Conservation (phyloP, 306 rosid species). For the Echinosophora koreensis region DNA sequence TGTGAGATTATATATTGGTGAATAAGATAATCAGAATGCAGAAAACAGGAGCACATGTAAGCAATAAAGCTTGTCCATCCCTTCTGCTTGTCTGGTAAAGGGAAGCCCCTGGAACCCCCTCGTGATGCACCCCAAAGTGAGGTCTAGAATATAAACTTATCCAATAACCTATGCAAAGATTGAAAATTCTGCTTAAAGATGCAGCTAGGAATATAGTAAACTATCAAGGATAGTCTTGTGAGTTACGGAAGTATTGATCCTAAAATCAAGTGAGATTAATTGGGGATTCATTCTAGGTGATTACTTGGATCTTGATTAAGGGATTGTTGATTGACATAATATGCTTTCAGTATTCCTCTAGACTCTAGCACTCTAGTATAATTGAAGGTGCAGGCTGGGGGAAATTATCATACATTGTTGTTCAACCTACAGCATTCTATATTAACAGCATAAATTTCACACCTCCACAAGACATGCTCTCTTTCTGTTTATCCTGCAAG, state of each 20-base stretch:
- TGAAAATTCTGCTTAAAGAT: too few species aligned
- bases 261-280: neutral
- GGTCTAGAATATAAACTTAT: neutral
- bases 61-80: neutral
- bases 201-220: too few species aligned
- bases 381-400: neutral
- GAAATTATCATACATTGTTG: neutral
- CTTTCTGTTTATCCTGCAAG: neutral
- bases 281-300: neutral
- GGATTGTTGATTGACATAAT: neutral
- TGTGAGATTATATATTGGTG: neutral
- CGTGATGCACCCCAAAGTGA: neutral
- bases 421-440: neutral
- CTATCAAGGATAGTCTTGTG: neutral
- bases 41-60: slow-evolving; percentile 13
- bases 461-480: neutral
- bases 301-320: neutral
- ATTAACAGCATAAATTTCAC: neutral
- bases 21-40: neutral
- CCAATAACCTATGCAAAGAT: neutral
- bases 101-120: neutral
- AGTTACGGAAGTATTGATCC: neutral
- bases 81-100: slow-evolving; percentile 5
- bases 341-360: neutral
- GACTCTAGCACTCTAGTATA: neutral